Base-by-base conservation (phyloP, 1,284 basidiomycete species). In the Malassezia equina region DNA sequence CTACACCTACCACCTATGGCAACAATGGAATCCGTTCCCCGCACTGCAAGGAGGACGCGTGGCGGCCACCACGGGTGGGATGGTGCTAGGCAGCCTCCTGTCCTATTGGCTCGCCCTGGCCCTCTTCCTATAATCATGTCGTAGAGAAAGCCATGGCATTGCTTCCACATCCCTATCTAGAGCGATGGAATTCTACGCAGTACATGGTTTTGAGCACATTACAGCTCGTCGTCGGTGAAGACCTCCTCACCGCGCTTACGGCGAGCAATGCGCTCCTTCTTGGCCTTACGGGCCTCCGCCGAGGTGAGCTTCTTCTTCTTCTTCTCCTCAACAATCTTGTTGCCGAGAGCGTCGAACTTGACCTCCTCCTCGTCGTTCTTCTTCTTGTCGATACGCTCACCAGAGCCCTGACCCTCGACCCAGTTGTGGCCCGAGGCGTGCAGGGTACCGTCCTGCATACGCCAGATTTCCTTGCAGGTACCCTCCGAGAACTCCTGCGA, bases 351-450 rank as follows among this genome's bases (percentile, higher is more conserved):
- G 52, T 73, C 71, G 44, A 53, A 52, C 28, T 58, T 52, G 49
- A 62, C 61, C 41, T 71, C 69, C 51, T 64, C 60, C 12, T 67
- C 69, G 17, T 69, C 69, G 19, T 63, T 66, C 55, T 65, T 61
- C 60, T 70, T 66, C 44, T 56, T 46, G 52, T 71, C 67, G 50
- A 74, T 52, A 51, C 67, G 65, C 47, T 64, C 65, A 12, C 69
- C 69, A 19, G 65, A 66, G 46, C 61, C 58, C 55, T 98, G 91
- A 51, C 90, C 90, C 79, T 98, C 93, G 71, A 94, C 89, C 77
- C 76, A 77, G 68, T 76, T 75, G 69, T 95, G 91, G 62, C 93
- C 93, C 6, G 62, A 66, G 12, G 69, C 70, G 36, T 52, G 46
- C 25, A 74, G 63, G 3, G 52, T 53, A 59, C 71, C 71, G 52